A percentile compares a stretch with the other conserved stretches of the same genome.
Conservation (phyloP, 257 asterid species). For the Fraxinus anomala region DNA sequence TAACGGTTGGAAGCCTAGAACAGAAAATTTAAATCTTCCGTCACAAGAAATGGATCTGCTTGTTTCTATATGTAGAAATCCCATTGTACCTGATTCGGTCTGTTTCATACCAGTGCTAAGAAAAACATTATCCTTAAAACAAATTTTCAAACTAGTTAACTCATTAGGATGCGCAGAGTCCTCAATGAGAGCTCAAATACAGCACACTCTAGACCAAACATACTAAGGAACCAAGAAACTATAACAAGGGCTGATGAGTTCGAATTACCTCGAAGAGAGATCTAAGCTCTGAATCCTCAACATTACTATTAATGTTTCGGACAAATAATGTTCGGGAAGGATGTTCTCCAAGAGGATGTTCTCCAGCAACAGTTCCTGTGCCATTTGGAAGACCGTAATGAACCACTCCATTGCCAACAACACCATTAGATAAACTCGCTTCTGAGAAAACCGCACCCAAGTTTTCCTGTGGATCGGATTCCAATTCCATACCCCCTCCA, state of each 20-base stretch:
- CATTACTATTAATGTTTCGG: conserved; percentile 68
- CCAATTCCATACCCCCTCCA: conserved; percentile 75
- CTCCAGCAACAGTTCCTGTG: conserved; percentile 49
- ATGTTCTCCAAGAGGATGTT: conserved; percentile 87
- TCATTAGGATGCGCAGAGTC: neutral
- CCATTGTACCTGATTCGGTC: neutral
- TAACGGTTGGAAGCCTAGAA: neutral
- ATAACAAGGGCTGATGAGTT: neutral
- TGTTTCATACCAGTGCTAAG: neutral
- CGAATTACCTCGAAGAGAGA: conserved; percentile 65
- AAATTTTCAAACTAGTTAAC: neutral
- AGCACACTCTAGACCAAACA: neutral
- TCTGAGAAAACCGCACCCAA: conserved; percentile 36
- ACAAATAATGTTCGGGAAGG: conserved; percentile 84
- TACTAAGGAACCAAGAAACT: conserved; percentile 5
- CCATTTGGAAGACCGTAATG: conserved; percentile 39
- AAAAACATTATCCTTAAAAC: neutral
- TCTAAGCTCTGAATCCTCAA: conserved; percentile 70
- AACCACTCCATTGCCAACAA: conserved; percentile 40
- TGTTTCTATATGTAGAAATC: neutral
- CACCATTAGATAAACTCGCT: conserved; percentile 41
- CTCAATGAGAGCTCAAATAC: neutral
- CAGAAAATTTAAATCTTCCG: neutral
- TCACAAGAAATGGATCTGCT: neutral
- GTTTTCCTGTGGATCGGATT: conserved; percentile 50